Conservation (phyloP, 768 basidiomycete genomes). For the Lepiota venenata region DNA sequence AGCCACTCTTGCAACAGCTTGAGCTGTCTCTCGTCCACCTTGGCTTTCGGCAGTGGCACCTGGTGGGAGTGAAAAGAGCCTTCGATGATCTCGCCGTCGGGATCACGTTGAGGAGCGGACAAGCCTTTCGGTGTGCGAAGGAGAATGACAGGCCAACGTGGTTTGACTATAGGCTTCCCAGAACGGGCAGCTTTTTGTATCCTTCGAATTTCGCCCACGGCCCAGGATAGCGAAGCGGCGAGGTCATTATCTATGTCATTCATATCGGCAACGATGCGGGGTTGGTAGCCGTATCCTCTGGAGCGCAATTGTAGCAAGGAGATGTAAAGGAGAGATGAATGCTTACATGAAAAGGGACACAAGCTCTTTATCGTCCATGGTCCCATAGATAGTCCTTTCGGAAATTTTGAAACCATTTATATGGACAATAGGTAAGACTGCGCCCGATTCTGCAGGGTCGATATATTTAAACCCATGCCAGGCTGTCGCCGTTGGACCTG, state of each 20-base stretch:
- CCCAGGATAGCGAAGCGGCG: slow-evolving; percentile 83
- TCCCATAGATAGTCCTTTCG: slow-evolving; percentile 85
- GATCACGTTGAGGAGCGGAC: slow-evolving; percentile 61
- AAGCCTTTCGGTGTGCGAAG: slow-evolving; percentile 85
- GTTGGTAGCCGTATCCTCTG: slow-evolving; percentile 87
- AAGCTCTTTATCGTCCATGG: slow-evolving; percentile 88
- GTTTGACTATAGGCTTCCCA: slow-evolving; percentile 77
- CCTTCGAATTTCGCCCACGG: slow-evolving; percentile 62
- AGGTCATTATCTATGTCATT: slow-evolving; percentile 71
- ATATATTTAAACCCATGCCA: slow-evolving; percentile 92
- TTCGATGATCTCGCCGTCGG: slow-evolving; percentile 66
- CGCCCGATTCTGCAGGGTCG: slow-evolving; percentile 86
- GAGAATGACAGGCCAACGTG: slow-evolving; percentile 88
- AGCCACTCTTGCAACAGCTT: slow-evolving; percentile 69
- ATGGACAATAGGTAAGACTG: slow-evolving; percentile 88
- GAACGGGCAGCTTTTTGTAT: slow-evolving; percentile 80
- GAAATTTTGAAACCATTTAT: slow-evolving; percentile 91
- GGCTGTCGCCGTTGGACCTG: slow-evolving; percentile 73
- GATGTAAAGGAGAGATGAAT: not conserved
- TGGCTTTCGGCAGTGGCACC: slow-evolving; percentile 77
- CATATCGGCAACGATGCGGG: slow-evolving; percentile 72
- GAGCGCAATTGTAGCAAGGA: not conserved
- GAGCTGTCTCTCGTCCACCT: slow-evolving; percentile 63
- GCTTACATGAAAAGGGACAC: slow-evolving; percentile 67
- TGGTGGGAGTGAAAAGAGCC: slow-evolving; percentile 87